phyloP scores from a whole-genome alignment of 768 basidiomycete genomes.

The Lyophyllum atratum region DNA sequence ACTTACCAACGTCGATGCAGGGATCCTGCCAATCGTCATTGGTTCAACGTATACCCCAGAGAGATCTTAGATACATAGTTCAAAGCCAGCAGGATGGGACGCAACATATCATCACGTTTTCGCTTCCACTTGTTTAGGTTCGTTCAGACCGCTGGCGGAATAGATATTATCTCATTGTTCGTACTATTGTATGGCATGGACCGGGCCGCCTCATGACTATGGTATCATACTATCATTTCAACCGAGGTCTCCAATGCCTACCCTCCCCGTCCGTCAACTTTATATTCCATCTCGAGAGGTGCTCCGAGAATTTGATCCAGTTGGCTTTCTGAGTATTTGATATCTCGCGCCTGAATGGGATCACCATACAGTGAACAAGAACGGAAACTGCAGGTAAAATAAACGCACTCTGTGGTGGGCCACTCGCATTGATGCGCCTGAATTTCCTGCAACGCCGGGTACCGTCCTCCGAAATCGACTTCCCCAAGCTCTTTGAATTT shows the following conservation, averaged over 20 bases:
- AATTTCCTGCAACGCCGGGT: background rate
- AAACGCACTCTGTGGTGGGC: background rate
- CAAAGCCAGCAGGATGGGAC: no score
- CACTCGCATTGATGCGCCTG: background rate
- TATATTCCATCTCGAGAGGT: background rate
- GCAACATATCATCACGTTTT: no score
- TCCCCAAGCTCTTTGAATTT: background rate
- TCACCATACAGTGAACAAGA: background rate
- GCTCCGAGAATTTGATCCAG: background rate
- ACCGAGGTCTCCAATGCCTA: background rate
- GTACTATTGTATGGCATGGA: no score
- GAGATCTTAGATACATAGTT: background rate
- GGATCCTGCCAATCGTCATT: slow-evolving; percentile 21
- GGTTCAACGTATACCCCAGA: slow-evolving; percentile 9
- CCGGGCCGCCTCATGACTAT: no score
- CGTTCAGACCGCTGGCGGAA: no score
- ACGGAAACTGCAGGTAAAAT: background rate
- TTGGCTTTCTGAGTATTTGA: background rate
- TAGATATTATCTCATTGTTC: no score
- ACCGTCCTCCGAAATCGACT: background rate
- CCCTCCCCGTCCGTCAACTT: background rate
- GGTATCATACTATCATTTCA: background rate
- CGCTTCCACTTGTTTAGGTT: no score
- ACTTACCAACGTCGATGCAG: slow-evolving; percentile 6
- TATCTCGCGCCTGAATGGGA: background rate